Percentiles rank a stretch among this genome's conserved stretches.
phyloP scores from a whole-genome alignment of 2,329 filamentous ascomycete genomes.

The Dothideomycetes sp. region DNA sequence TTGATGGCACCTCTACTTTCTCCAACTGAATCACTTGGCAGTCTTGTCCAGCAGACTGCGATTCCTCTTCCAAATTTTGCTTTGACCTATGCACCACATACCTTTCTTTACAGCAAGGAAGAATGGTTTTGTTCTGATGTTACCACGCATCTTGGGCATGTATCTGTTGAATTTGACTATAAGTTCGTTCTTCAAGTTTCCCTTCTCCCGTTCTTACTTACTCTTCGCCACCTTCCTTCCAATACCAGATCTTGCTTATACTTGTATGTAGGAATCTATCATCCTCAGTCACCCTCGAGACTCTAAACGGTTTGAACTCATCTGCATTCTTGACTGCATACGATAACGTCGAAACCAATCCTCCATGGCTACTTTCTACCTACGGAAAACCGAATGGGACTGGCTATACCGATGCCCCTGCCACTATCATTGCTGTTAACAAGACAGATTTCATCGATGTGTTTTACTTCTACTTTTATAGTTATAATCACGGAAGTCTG shows the following conservation, averaged over 20 bases:
- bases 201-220: too few species aligned
- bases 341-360: constrained; percentile 8
- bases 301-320: constrained; percentile 1
- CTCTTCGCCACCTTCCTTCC: too few species aligned
- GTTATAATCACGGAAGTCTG: constrained; percentile 8
- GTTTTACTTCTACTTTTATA: constrained; percentile 10
- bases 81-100: constrained; percentile 8
- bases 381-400: constrained; percentile 6
- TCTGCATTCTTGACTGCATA: constrained; percentile 2
- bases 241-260: too few species aligned
- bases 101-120: constrained; percentile 8
- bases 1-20: too few species aligned
- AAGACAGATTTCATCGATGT: constrained; percentile 4
- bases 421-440: constrained; percentile 10
- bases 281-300: constrained; percentile 2
- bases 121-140: constrained; percentile 7
- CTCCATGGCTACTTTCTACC: constrained; percentile 3
- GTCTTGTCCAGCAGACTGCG: constrained; percentile 3
- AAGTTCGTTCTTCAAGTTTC: too few species aligned
- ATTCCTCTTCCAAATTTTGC: constrained; percentile 10
- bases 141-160: constrained; percentile 7
- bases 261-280: too few species aligned
- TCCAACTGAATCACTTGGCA: too few species aligned
- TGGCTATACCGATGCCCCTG: constrained; percentile 8
- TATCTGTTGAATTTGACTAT: constrained; percentile 4